Evolutionary conservation across 192 early-diverging fungal species (phyloP).

Genomic region (Backusella sp.): DNA sequence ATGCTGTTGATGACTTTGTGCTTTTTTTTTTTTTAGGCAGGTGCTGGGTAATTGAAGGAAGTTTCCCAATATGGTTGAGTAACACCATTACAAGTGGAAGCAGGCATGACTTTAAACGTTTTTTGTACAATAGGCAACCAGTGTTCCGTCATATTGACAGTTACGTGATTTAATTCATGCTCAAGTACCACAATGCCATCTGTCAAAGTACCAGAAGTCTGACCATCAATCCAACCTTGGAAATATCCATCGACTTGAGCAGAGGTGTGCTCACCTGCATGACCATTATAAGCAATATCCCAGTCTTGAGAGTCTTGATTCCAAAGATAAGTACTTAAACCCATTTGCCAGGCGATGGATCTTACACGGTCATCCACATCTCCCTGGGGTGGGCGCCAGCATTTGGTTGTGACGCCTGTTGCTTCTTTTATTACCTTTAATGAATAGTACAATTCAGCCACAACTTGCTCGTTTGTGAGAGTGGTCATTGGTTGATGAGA

Average conservation of each 20-base stretch:
- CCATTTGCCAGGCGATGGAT: constrained; percentile 45
- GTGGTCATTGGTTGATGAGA: constrained; percentile 48
- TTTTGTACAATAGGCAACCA: constrained; percentile 33
- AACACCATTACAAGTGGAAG: background rate
- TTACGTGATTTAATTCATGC: constrained; percentile 35
- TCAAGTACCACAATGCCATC: constrained; percentile 33
- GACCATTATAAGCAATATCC: constrained; percentile 9
- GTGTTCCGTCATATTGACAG: constrained; percentile 31
- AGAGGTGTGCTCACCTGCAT: background rate
- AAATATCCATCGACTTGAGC: background rate
- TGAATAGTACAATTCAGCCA: constrained; percentile 52
- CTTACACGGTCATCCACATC: constrained; percentile 61
- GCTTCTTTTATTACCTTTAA: constrained; percentile 40
- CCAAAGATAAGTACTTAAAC: constrained; percentile 27
- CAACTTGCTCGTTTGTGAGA: constrained; percentile 53
- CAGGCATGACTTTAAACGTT: constrained; percentile 20
- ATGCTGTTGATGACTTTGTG: background rate
- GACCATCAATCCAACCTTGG: constrained; percentile 6
- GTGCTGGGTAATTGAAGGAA: background rate
- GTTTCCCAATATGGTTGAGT: background rate
- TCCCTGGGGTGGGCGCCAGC: constrained; percentile 54
- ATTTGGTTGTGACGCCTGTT: constrained; percentile 46
- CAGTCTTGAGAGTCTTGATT: constrained; percentile 15
- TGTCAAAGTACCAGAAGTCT: background rate
- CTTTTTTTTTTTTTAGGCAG: background rate